These are phyloP conservation scores for Larix kaempferi DNA, from an alignment of 75 land plant species.

Conservation along the genomic window DNA sequence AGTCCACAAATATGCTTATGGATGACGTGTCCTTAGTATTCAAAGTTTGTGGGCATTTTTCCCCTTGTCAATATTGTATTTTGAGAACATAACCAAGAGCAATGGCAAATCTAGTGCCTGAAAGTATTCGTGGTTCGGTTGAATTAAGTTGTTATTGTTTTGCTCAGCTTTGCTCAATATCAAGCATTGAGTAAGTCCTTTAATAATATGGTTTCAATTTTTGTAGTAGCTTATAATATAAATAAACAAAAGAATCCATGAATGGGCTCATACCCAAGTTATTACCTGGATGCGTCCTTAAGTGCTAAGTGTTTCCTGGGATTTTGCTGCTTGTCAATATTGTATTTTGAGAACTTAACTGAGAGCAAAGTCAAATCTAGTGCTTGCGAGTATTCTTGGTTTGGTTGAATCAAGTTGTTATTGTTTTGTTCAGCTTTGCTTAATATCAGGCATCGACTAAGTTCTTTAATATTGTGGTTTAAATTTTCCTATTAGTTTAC, in stretches of 20 bases:
- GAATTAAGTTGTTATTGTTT: not conserved
- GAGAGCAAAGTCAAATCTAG: not conserved
- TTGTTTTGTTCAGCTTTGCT: not conserved
- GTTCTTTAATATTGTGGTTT: no score
- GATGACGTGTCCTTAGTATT: not conserved
- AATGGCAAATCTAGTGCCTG: not conserved
- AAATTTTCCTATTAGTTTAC: no score
- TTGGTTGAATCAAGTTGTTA: not conserved
- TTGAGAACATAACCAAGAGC: not conserved
- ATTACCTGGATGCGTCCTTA: not conserved
- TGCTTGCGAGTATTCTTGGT: not conserved
- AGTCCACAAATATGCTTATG: slow-evolving; percentile 3
- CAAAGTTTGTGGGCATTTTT: slow-evolving; percentile 3
- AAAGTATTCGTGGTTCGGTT: not conserved
- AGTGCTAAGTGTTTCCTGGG: not conserved
- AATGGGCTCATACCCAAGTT: not conserved
- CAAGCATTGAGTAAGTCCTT: no score
- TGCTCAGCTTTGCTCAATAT: no score
- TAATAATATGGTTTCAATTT: no score
- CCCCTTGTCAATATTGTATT: slow-evolving; percentile 7
- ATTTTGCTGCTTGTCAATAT: slow-evolving; percentile 4
- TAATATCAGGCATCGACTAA: no score
- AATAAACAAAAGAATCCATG: not conserved
- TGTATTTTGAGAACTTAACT: slow-evolving; percentile 4
- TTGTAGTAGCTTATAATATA: no score